phyloP scores from a whole-genome alignment of 768 basidiomycete genomes.

The Lactarius trivialis region DNA sequence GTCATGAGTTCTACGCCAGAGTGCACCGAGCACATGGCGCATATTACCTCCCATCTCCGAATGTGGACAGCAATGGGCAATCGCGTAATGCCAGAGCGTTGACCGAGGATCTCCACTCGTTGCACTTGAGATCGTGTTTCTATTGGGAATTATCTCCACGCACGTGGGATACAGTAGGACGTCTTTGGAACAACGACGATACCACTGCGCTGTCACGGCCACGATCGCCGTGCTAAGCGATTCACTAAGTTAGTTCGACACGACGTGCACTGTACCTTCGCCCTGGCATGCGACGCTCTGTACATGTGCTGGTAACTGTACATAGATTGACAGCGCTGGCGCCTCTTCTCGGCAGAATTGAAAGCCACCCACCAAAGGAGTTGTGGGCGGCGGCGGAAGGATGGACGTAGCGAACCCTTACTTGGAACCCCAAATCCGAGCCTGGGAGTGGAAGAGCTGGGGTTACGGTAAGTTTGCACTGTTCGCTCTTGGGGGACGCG shows the following conservation, averaged over 20 bases:
- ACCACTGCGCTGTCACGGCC: not conserved
- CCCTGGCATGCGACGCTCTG: not conserved
- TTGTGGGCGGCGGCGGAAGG: not conserved
- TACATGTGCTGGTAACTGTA: not conserved
- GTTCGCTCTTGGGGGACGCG: not conserved
- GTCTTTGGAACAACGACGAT: no score
- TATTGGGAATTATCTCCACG: not conserved
- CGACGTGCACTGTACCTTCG: not conserved
- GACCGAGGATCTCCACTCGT: not conserved
- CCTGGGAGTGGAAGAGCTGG: not conserved
- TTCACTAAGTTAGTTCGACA: not conserved
- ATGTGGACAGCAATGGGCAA: no score
- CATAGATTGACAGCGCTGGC: not conserved
- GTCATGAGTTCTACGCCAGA: not conserved
- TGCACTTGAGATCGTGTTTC: not conserved
- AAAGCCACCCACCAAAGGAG: not conserved
- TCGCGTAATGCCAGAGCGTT: no score
- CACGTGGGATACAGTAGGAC: no score
- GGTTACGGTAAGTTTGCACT: not conserved
- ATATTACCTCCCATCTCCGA: not conserved
- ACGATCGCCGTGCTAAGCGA: not conserved
- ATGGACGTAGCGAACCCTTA: not conserved
- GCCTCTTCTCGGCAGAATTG: not conserved
- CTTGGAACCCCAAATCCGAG: not conserved
- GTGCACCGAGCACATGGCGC: not conserved